phyloP scores from a whole-genome alignment of 208 protist genomes.

The Acanthamoeba culbertsoni region DNA sequence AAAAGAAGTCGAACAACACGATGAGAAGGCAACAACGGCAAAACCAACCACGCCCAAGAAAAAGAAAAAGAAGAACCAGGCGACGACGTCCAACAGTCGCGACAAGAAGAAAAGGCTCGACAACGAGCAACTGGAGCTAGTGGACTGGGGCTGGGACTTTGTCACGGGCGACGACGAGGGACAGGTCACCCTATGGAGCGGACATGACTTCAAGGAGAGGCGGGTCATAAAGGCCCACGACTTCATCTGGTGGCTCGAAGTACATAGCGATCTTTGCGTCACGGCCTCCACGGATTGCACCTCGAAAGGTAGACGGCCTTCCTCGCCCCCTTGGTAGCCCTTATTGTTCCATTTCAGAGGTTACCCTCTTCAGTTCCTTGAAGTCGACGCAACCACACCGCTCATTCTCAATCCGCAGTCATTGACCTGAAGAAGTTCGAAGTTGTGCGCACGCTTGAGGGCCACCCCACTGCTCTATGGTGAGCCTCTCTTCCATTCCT shows the following conservation, averaged over 20 bases:
- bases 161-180: conserved; percentile 23
- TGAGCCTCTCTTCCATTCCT: not conserved
- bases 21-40: not conserved
- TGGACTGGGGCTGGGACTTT: conserved; percentile 51
- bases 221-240: not conserved
- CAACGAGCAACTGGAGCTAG: not conserved
- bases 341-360: no score
- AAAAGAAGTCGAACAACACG: not conserved
- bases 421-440: conserved; percentile 6
- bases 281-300: conserved; percentile 15
- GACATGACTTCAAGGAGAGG: not conserved
- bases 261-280: not conserved
- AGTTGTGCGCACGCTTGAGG: not conserved
- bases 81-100: not conserved
- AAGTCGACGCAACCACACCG: no score
- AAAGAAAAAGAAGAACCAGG: not conserved
- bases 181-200: conserved; percentile 7
- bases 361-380: no score
- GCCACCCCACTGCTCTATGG: not conserved
- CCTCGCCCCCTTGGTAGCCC: not conserved
- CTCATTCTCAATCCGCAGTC: no score
- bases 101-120: not conserved
- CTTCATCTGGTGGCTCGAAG: conserved; percentile 17
- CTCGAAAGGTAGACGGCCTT: not conserved
- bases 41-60: not conserved